These are phyloP conservation scores for Thelonectria blattea DNA, from an alignment of 2,329 filamentous ascomycete species.

Conservation along the genomic window DNA sequence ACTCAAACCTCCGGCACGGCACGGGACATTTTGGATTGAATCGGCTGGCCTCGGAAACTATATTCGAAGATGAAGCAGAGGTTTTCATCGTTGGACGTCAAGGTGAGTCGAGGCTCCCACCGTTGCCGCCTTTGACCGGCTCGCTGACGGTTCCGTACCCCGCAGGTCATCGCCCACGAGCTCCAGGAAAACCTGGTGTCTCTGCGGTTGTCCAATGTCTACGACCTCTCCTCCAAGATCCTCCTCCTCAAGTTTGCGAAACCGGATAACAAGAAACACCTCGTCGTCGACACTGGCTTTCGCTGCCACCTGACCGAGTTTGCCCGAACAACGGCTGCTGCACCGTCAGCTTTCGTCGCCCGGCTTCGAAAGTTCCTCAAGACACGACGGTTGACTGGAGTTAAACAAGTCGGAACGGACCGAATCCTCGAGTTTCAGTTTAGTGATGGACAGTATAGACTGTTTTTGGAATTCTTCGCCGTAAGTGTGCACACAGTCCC, in stretches of 20 bases:
- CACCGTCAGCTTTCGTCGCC: constrained; percentile 84
- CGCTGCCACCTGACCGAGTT: constrained; percentile 94
- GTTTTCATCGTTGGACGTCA: constrained; percentile 80
- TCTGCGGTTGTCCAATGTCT: constrained; percentile 89
- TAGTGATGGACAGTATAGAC: constrained; percentile 84
- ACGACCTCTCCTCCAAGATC: constrained; percentile 94
- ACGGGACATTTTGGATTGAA: constrained; percentile 12
- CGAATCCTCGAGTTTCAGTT: constrained; percentile 92
- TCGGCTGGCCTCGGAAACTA: constrained; percentile 3
- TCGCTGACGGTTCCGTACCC: constrained; percentile 19
- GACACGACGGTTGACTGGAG: constrained; percentile 79
- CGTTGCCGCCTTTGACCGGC: neutral
- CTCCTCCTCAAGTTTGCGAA: constrained; percentile 95
- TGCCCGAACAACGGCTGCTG: constrained; percentile 81
- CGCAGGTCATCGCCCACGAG: constrained; percentile 90
- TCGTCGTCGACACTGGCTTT: constrained; percentile 94
- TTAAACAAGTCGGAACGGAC: constrained; percentile 90
- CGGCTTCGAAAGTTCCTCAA: constrained; percentile 87
- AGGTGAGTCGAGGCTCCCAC: constrained; percentile 50
- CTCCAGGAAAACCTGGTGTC: constrained; percentile 77
- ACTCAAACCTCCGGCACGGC: constrained; percentile 13
- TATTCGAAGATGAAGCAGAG: constrained; percentile 72
- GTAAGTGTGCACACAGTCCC: constrained; percentile 36
- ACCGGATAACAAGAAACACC: constrained; percentile 84
- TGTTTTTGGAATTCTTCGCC: constrained; percentile 96